phyloP scores from a whole-genome alignment of 2,329 filamentous ascomycete species.

The Periconia sp. region DNA sequence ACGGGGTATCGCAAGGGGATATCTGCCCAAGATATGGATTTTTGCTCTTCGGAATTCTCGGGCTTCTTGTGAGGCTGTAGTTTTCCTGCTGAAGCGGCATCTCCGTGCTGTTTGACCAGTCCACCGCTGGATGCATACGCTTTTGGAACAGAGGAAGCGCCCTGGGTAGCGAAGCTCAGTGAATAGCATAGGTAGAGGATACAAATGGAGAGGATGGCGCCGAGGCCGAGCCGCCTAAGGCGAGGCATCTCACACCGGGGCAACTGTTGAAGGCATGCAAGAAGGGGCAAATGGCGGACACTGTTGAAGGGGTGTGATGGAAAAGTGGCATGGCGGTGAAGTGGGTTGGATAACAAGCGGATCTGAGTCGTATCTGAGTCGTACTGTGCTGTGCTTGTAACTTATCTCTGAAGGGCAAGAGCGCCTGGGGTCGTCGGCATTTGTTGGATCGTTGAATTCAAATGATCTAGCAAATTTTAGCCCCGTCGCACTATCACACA shows the following conservation, averaged over 20 bases:
- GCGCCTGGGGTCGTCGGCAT: too few species aligned
- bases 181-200: neutral
- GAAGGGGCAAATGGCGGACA: neutral
- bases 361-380: neutral
- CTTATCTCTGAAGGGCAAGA: neutral
- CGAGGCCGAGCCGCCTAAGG: neutral
- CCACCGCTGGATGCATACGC: neutral
- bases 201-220: neutral
- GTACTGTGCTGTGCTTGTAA: neutral
- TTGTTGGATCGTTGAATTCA: too few species aligned
- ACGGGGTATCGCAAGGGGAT: constrained; percentile 46
- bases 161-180: neutral
- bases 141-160: neutral
- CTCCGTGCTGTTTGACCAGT: neutral
- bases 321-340: neutral
- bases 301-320: neutral
- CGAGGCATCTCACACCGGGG: neutral
- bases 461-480: too few species aligned
- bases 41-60: neutral
- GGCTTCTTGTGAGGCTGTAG: neutral
- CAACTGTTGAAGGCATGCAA: neutral
- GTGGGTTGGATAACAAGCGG: neutral
- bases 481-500: too few species aligned
- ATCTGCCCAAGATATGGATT: constrained; percentile 43
- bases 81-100: neutral